Conservation (phyloP, 352 stramenopile species). For the Globisporangium viniferum region DNA sequence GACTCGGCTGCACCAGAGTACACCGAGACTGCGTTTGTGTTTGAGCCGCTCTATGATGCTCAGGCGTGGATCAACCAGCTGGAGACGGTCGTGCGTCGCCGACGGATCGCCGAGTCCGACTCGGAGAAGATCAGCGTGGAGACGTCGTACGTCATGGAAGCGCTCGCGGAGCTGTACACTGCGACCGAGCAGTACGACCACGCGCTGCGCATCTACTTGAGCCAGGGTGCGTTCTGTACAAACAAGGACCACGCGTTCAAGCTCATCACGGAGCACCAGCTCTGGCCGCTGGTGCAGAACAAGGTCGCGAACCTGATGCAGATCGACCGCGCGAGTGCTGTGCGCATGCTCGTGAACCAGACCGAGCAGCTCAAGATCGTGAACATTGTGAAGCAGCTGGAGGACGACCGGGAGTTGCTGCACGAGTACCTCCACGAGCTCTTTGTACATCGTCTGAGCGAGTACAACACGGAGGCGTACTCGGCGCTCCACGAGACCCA, state of each 20-base stretch:
- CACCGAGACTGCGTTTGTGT: slow-evolving; percentile 59
- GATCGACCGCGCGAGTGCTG: slow-evolving; percentile 63
- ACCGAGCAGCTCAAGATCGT: slow-evolving; percentile 76
- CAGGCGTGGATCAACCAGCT: slow-evolving; percentile 82
- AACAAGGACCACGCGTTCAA: slow-evolving; percentile 87
- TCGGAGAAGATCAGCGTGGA: slow-evolving; percentile 63
- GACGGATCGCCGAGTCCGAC: slow-evolving; percentile 64
- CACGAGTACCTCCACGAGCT: slow-evolving; percentile 79
- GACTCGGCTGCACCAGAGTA: slow-evolving; percentile 50
- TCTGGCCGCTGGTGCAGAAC: slow-evolving; percentile 75
- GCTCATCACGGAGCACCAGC: slow-evolving; percentile 77
- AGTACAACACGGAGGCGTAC: slow-evolving; percentile 82
- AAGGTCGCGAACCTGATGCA: slow-evolving; percentile 79
- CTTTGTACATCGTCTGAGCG: slow-evolving; percentile 57
- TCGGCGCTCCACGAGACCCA: slow-evolving; percentile 69
- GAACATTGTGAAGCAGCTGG: slow-evolving; percentile 75
- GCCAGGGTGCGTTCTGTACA: slow-evolving; percentile 76
- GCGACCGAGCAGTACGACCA: slow-evolving; percentile 81
- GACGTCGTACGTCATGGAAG: slow-evolving; percentile 81
- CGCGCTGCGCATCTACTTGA: slow-evolving; percentile 81
- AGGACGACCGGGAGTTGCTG: slow-evolving; percentile 58
- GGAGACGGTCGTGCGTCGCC: slow-evolving; percentile 63
- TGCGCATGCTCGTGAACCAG: slow-evolving; percentile 80
- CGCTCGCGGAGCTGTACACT: slow-evolving; percentile 78
- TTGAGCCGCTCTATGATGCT: slow-evolving; percentile 77